Percentiles rank a stretch among this genome's conserved stretches.
These are phyloP conservation scores for Malassezia arunalokei DNA, from an alignment of 1,284 basidiomycete species.

Conservation along the genomic window DNA sequence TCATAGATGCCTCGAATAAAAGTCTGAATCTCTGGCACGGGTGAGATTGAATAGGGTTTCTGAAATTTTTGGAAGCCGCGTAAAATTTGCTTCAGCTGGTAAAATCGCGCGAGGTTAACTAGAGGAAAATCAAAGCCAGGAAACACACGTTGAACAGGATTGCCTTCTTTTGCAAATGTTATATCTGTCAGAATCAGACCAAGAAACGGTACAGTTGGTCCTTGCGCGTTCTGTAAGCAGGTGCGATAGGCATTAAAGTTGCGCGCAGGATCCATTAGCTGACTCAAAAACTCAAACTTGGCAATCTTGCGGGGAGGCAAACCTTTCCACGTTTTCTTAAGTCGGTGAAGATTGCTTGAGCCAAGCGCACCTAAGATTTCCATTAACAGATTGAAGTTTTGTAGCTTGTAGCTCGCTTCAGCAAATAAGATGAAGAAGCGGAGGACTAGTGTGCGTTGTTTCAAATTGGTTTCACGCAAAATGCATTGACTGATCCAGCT, in stretches of 20 bases:
- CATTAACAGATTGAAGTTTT: slow-evolving; percentile 49
- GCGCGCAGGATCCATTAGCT: slow-evolving; percentile 72
- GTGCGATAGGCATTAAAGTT: slow-evolving; percentile 88
- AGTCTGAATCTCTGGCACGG: slow-evolving; percentile 68
- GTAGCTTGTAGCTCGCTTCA: slow-evolving; percentile 44
- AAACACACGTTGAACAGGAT: slow-evolving; percentile 64
- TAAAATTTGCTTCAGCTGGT: slow-evolving; percentile 35
- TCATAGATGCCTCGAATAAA: slow-evolving; percentile 51
- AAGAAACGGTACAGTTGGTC: slow-evolving; percentile 42
- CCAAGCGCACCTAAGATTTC: slow-evolving; percentile 48
- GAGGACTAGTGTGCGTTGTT: slow-evolving; percentile 44
- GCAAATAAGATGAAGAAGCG: slow-evolving; percentile 49
- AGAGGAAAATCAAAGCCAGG: slow-evolving; percentile 61
- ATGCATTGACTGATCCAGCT: slow-evolving; percentile 50
- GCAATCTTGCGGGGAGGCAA: slow-evolving; percentile 70
- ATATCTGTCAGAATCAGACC: slow-evolving; percentile 79
- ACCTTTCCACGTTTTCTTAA: slow-evolving; percentile 53
- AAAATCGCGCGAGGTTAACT: slow-evolving; percentile 72
- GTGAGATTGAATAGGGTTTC: slow-evolving; percentile 61
- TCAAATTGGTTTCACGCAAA: slow-evolving; percentile 46
- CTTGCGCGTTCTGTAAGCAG: slow-evolving; percentile 49
- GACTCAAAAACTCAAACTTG: slow-evolving; percentile 67
- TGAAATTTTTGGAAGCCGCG: slow-evolving; percentile 88
- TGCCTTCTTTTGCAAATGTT: slow-evolving; percentile 90
- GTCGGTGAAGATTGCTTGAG: slow-evolving; percentile 45